phyloP scores from a whole-genome alignment of 768 basidiomycete species.

The Tulasnella sp. region DNA sequence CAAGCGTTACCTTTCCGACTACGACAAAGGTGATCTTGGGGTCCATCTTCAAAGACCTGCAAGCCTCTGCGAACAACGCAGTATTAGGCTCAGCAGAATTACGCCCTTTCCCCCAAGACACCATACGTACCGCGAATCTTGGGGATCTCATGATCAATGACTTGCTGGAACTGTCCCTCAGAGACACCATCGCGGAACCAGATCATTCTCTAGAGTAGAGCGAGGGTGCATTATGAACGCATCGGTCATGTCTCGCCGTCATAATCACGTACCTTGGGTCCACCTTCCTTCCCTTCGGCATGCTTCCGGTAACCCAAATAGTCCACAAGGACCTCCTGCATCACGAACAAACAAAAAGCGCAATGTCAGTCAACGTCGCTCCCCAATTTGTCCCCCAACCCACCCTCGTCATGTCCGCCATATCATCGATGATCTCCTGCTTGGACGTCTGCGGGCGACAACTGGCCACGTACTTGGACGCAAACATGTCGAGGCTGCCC shows the following conservation, averaged over 20 bases:
- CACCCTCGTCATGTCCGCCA: constrained; percentile 55
- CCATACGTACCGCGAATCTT: constrained; percentile 4
- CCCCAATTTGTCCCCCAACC: no score
- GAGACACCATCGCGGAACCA: constrained; percentile 16
- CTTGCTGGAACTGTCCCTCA: constrained; percentile 16
- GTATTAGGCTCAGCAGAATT: neutral
- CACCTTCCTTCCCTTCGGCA: constrained; percentile 5
- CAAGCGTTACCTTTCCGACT: constrained; percentile 9
- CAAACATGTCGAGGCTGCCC: constrained; percentile 64
- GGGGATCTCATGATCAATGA: constrained; percentile 15
- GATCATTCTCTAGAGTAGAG: neutral
- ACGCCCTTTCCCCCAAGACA: neutral
- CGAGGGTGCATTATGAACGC: neutral
- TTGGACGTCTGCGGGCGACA: constrained; percentile 58
- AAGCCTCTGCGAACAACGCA: neutral
- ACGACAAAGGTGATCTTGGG: constrained; percentile 16
- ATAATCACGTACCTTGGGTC: constrained; percentile 8
- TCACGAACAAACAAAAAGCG: neutral
- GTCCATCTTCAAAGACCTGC: neutral
- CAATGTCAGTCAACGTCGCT: no score
- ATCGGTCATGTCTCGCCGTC: neutral
- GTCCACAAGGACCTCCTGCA: constrained; percentile 2
- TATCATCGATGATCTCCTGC: constrained; percentile 65
- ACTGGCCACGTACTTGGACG: constrained; percentile 56
- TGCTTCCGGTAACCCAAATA: constrained; percentile 2